A percentile compares a stretch with the other conserved stretches of the same genome.
Conservation (phyloP, 805 yeast species). For the Scheffersomyces spartinae region DNA sequence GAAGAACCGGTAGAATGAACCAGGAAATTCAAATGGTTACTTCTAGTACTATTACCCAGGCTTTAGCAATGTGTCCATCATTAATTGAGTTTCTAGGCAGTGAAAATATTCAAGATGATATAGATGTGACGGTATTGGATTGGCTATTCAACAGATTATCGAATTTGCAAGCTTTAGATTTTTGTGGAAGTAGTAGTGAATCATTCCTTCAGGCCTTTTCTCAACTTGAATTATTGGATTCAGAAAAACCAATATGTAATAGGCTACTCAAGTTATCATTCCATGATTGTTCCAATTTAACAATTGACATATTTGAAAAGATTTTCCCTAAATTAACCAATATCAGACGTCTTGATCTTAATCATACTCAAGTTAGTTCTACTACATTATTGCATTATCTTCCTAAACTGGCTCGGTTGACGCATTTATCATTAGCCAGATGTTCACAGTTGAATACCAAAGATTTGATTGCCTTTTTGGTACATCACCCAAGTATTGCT, state of each 20-base stretch:
- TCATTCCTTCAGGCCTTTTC: conserved; percentile 50
- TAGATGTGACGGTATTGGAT: conserved; percentile 48
- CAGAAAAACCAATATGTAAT: conserved; percentile 12
- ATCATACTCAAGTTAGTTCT: conserved; percentile 69
- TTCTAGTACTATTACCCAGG: conserved; percentile 51
- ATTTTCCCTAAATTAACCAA: conserved; percentile 45
- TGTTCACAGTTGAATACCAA: conserved; percentile 57
- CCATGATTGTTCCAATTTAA: conserved; percentile 79
- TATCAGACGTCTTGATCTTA: conserved; percentile 61
- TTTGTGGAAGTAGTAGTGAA: conserved; percentile 75
- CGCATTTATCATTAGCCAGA: conserved; percentile 58
- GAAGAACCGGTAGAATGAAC: conserved; percentile 83
- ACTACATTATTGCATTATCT: conserved; percentile 40
- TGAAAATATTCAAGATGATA: conserved; percentile 77
- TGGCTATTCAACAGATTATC: conserved; percentile 42
- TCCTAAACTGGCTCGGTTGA: conserved; percentile 46
- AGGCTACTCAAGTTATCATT: conserved; percentile 46
- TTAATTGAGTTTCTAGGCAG: conserved; percentile 70
- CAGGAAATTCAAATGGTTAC: conserved; percentile 88
- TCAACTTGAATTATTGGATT: conserved; percentile 16
- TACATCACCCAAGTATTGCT: conserved; percentile 55
- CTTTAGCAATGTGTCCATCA: conserved; percentile 52
- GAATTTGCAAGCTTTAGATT: conserved; percentile 60
- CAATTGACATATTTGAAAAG: conserved; percentile 41
- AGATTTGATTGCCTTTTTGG: conserved; percentile 57